Evolutionary conservation across 2,329 filamentous ascomycete species (phyloP), one percentile per base, ranked within the genome.

Genomic region (Cylindrodendrum hubeiense): DNA sequence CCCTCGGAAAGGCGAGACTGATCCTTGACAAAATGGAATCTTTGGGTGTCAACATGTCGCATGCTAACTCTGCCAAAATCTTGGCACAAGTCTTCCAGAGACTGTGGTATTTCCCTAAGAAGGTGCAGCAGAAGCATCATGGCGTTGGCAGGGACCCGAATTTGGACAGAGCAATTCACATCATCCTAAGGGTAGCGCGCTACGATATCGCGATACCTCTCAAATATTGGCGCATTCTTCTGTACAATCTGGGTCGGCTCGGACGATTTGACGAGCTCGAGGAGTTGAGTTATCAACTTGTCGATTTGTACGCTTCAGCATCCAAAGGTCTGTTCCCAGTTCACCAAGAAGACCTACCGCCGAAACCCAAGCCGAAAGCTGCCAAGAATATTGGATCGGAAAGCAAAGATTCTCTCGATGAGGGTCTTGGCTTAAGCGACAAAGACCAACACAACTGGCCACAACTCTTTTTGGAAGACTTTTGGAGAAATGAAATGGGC

Each of bases 241-340:
- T 88, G 12, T 79, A 79, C 43, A 79, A 78, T 43, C 78, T 87
- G 3, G 81, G 83, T 3, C 80, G 82, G 2, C 73, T 79, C n/a
- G 78, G 80, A 12, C 81, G 79, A 15, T 74, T 86, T 12, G 73
- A 79, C 3, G 82, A 85, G n/a, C 71, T 87, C 3, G 81, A 85
- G 54, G 78, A 78, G 39, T 63, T 87, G 3, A 79, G 79, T 13
- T 67, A 83, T 15, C 80, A 84, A 49, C 71, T 87, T 51, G 76
- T 84, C 10, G 73, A 81, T 19, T 65, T 82, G 43, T 83, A 84
- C 67, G 68, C 70, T 24, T 71, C 71, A 60, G 71, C 64, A n/a
- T 47, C 69, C 6, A 63, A 71, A 41, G 75, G 74, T 59, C 72
- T 83, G 39, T 75, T 86, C 34, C 81, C 82, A 0, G 76, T 87